phyloP scores from a whole-genome alignment of 2,329 filamentous ascomycete species.

The Fusarium sp. region DNA sequence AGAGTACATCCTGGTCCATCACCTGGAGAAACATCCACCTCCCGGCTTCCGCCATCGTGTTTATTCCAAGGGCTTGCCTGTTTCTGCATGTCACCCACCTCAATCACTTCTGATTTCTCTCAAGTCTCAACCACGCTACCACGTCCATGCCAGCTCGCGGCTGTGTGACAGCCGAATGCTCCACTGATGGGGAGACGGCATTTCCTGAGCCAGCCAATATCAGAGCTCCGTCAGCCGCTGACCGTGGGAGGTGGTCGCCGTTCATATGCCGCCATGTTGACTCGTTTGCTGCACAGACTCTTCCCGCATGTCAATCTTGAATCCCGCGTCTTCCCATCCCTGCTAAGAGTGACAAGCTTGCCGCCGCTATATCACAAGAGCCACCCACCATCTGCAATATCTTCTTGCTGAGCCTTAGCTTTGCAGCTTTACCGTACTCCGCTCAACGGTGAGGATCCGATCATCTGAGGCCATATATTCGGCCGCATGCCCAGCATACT shows the following conservation, averaged over 20 bases:
- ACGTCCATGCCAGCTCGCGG: constrained; percentile 34
- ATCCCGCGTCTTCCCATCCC: constrained; percentile 40
- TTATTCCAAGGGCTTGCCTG: constrained; percentile 22
- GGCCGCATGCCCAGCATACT: constrained; percentile 42
- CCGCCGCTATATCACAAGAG: constrained; percentile 44
- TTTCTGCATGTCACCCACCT: constrained; percentile 48
- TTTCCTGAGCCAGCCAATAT: constrained; percentile 64
- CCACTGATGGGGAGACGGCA: constrained; percentile 44
- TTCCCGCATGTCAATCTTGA: constrained; percentile 51
- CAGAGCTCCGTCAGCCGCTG: constrained; percentile 62
- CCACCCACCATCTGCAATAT: constrained; percentile 36
- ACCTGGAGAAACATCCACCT: constrained; percentile 26
- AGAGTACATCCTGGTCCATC: constrained; percentile 10
- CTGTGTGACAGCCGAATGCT: constrained; percentile 47
- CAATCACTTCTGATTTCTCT: constrained; percentile 24
- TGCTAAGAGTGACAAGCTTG: constrained; percentile 39
- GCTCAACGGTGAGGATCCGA: constrained; percentile 36
- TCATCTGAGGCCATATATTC: constrained; percentile 47
- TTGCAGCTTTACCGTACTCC: constrained; percentile 34
- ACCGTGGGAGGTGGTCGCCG: constrained; percentile 41
- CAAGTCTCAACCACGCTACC: constrained; percentile 24
- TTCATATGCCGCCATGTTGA: constrained; percentile 29
- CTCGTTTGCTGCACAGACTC: constrained; percentile 36
- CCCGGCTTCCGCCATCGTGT: constrained; percentile 23
- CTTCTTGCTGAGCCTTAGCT: constrained; percentile 36